Conservation (phyloP, 2,329 filamentous ascomycete genomes). For the Colletotrichum plurivorum region DNA sequence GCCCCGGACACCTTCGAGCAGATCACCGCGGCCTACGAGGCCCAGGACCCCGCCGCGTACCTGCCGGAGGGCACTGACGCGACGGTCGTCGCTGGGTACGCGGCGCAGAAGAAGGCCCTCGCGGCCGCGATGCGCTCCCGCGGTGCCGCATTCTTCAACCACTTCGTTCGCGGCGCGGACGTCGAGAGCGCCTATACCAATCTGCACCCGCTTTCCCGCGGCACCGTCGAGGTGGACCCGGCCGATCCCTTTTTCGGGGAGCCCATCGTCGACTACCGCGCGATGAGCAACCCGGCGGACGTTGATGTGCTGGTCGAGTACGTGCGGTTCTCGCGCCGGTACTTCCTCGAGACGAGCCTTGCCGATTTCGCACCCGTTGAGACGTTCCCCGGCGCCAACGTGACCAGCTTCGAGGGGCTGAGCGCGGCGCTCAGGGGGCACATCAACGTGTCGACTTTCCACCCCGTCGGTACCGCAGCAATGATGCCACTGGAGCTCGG, state of each 20-base stretch:
- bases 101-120: conserved; percentile 54
- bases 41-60: conserved; percentile 45
- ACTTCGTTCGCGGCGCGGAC: conserved; percentile 30
- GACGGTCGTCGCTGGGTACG: conserved; percentile 53
- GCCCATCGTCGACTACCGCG: conserved; percentile 47
- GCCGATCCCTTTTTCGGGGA: conserved; percentile 47
- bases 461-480: conserved; percentile 35
- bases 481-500: conserved; percentile 41
- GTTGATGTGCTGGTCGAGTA: conserved; percentile 45
- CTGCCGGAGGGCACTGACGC: conserved; percentile 48
- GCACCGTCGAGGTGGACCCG: conserved; percentile 51
- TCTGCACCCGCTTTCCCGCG: conserved; percentile 44
- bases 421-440: conserved; percentile 30
- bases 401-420: conserved; percentile 35
- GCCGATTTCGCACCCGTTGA: conserved; percentile 49
- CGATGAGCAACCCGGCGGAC: conserved; percentile 47
- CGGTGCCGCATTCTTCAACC: conserved; percentile 53
- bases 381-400: conserved; percentile 40
- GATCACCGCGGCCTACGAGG: conserved; percentile 41
- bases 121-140: conserved; percentile 50
- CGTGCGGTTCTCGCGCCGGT: conserved; percentile 47
- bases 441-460: conserved; percentile 38
- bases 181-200: conserved; percentile 33
- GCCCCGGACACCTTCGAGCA: conserved; percentile 40
- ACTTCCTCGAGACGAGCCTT: conserved; percentile 52